These are phyloP conservation scores for Pholiota adiposa DNA, from an alignment of 1,284 basidiomycete species.

Conservation along the genomic window DNA sequence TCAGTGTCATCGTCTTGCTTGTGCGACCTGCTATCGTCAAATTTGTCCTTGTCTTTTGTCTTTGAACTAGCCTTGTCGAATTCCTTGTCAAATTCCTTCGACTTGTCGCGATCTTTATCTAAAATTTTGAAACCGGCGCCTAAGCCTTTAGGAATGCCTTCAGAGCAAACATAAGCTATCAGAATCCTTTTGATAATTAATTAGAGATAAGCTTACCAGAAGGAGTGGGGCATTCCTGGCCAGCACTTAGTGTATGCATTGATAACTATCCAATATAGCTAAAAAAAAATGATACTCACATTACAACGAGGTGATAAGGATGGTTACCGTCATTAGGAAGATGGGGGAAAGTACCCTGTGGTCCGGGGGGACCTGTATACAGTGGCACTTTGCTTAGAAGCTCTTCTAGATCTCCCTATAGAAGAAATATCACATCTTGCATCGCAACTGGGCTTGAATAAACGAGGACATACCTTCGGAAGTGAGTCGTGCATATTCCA, in stretches of 20 bases:
- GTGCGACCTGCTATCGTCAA: slow-evolving; percentile 9
- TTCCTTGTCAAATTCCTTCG: slow-evolving; percentile 34
- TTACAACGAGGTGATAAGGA: slow-evolving; percentile 81
- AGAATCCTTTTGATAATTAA: not conserved
- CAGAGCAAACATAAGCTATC: not conserved
- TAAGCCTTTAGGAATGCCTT: slow-evolving; percentile 77
- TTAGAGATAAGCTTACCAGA: slow-evolving; percentile 47
- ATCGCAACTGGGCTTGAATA: slow-evolving; percentile 11
- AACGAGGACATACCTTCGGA: slow-evolving; percentile 57
- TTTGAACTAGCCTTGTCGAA: slow-evolving; percentile 29
- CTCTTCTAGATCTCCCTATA: slow-evolving; percentile 75
- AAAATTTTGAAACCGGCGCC: slow-evolving; percentile 74
- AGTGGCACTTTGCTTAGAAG: slow-evolving; percentile 69
- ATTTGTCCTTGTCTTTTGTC: slow-evolving; percentile 35
- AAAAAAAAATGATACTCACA: slow-evolving; percentile 49
- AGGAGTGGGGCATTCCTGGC: slow-evolving; percentile 81
- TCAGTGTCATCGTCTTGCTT: slow-evolving; percentile 33
- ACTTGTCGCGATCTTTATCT: slow-evolving; percentile 50
- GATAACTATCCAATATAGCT: slow-evolving; percentile 15
- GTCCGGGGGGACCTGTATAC: slow-evolving; percentile 41
- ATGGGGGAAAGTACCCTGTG: slow-evolving; percentile 45
- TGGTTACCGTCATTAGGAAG: slow-evolving; percentile 59
- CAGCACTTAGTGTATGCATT: slow-evolving; percentile 56
- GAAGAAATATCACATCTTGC: not conserved
- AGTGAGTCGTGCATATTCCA: slow-evolving; percentile 84